Evolutionary conservation across 371 early-diverging fungal genomes (phyloP).

Genomic region (Mucor sp.): DNA sequence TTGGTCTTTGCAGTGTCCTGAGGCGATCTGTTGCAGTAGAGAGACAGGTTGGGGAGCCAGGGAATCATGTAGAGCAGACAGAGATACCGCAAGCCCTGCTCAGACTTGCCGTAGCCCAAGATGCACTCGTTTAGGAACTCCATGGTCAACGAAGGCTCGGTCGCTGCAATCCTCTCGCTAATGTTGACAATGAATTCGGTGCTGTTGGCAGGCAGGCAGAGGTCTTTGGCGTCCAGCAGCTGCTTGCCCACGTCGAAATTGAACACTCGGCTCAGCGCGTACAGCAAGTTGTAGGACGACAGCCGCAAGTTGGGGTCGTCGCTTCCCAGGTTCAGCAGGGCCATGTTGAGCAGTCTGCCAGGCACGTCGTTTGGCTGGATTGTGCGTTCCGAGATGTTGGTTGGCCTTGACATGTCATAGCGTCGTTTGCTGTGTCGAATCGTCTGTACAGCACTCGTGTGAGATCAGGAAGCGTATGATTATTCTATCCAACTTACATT

Average conservation of each 20-base stretch:
- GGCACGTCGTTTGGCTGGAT: conserved; percentile 88
- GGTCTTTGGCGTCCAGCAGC: conserved; percentile 77
- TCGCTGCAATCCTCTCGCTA: conserved; percentile 74
- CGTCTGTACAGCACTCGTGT: conserved; percentile 16
- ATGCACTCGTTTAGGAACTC: conserved; percentile 86
- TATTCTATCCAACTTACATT: no score
- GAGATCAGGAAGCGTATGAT: no score
- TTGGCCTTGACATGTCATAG: conserved; percentile 63
- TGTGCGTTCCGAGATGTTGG: conserved; percentile 61
- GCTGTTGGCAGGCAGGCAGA: conserved; percentile 88
- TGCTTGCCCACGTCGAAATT: conserved; percentile 79
- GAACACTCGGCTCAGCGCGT: conserved; percentile 74
- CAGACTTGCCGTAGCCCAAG: conserved; percentile 76
- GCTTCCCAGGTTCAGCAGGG: conserved; percentile 81
- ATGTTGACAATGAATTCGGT: conserved; percentile 75
- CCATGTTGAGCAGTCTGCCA: conserved; percentile 88
- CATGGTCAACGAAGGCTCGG: conserved; percentile 77
- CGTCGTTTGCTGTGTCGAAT: conserved; percentile 72
- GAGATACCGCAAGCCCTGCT: conserved; percentile 66
- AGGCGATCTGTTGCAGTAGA: conserved; percentile 47
- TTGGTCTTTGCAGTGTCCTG: conserved; percentile 59
- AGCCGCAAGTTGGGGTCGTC: conserved; percentile 75
- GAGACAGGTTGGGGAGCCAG: conserved; percentile 80
- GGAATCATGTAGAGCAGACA: conserved; percentile 87
- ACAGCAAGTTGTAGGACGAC: conserved; percentile 84